Evolutionary conservation across 2,329 filamentous ascomycete species (phyloP), one percentile per base, ranked within the genome.

Genomic region (Lizonia empirigonia): DNA sequence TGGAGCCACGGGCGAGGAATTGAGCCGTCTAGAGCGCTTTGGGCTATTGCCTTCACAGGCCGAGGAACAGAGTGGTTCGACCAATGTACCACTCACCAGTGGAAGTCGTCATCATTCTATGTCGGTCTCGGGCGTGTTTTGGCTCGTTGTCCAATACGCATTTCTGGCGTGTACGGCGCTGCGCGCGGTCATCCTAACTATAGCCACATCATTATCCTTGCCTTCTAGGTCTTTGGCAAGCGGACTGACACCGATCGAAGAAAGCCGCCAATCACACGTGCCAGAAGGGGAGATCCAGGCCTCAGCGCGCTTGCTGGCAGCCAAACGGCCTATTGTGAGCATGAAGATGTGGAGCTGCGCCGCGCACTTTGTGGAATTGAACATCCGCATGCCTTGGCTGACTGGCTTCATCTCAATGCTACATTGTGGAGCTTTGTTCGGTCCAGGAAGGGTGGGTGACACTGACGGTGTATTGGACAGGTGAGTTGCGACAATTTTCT

Each of bases 351-450:
- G 89, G 86, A 80, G 85, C 64, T 90, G 89, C 74, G 72, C 87
- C 49, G 86, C 85, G 56, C 86, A 85, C 71, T 74, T 96, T 56
- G 76, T 91, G 62, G 86, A 91, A 78, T 75, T 96, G 68, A 81
- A 87, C 61, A 74, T 78, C 59, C 89, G 91, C 74, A 96, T 96
- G 91, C 93, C 93, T 58, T 97, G 93, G 93, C 82, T 96, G 49
- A 82, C 81, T 68, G 90, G 90, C 69, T 78, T 84, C 62, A 72
- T 94, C 53, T 88, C 89, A 50, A 82, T 96, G 74, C 72, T 88
- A 61, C 90, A 94, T 75, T 87, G 89, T 80, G 80, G 85, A 61
- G 81, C 86, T 65, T 76, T 93, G 67, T 79, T 80, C 65, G 90
- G 91, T 19, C 90, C 90, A 59, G 89, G 91, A 65, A 83, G 77